Base-by-base conservation (phyloP, 257 asterid genomes). In the Solanum virginianum region DNA sequence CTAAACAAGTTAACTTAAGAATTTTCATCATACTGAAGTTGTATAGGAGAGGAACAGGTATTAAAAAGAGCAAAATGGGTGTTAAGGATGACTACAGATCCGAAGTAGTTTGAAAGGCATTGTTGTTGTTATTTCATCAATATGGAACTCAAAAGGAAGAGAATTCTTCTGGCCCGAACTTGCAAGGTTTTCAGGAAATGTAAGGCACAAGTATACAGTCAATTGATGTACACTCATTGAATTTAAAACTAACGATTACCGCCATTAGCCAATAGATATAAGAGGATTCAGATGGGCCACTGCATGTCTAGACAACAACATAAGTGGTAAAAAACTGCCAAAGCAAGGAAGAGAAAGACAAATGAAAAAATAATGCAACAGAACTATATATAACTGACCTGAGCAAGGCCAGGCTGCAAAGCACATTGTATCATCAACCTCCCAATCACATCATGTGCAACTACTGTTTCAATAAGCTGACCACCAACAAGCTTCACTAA, bases 351-450 rank as follows among this genome's bases (percentile, higher is more conserved):
- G 63, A 24, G 82, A 77, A 72, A 77, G 24, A 75, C 62, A 49
- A 51, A 51, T 77, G 82, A 16, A 11, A 29, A 72, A 41, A 72
- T 26, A 86, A 75, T 16, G 60, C 36, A 70, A 81, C 26, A 41
- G 80, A 81, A 88, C 32, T 39, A 81, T 82, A 81, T 45, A 89
- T 39, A 63, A 87, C 90, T 81, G 83, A 96, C 99, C 99, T 92
- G 99, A 24, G 99, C 99, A 88, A 96, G 99, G 88, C 99, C 99
- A 87, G 99, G 99, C 91, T 96, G 99, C 79, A 96, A 97, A 89
- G 99, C 99, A 87, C 99, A 96, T 85, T 93, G 98, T 92, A 96
- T 94, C 99, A 96, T 96, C 91, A 96, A 88, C 87, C 99, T 93
- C 70, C 99, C 99, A 88, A 96, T 96, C 87, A 96, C 99, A 88